Evolutionary conservation across 352 stramenopile species (phyloP).

Genomic region (Peronospora belbahrii): DNA sequence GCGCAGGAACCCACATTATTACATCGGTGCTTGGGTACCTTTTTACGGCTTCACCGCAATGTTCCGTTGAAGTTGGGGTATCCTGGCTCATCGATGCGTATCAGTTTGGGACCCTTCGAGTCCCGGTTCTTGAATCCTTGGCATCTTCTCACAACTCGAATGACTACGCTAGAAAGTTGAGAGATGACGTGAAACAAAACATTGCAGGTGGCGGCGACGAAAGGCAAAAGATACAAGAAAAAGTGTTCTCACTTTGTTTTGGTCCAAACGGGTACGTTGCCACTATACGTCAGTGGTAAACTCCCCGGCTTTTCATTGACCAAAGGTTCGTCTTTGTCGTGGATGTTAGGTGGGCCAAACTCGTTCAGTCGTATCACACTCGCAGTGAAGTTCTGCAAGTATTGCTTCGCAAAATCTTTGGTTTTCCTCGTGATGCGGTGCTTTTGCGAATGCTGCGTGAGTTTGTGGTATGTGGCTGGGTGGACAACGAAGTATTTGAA

Average conservation of each 20-base stretch:
- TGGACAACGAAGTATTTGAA: constrained; percentile 17
- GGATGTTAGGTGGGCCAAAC: constrained; percentile 27
- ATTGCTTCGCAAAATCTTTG: constrained; percentile 37
- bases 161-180: not conserved
- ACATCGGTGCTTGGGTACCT: constrained; percentile 20
- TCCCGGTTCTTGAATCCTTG: not conserved
- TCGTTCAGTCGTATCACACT: constrained; percentile 2
- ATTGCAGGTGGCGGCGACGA: not conserved
- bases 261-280: constrained; percentile 24
- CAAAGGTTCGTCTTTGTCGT: not conserved
- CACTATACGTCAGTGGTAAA: not conserved
- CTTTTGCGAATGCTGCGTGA: constrained; percentile 40
- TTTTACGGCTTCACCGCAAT: constrained; percentile 9
- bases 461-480: constrained; percentile 30
- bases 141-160: constrained; percentile 14
- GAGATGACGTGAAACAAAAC: not conserved
- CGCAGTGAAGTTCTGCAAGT: constrained; percentile 20
- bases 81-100: constrained; percentile 28
- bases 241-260: constrained; percentile 25
- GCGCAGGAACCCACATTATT: not conserved
- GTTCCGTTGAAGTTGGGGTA: constrained; percentile 15
- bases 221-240: constrained; percentile 19
- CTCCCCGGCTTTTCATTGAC: not conserved
- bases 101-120: constrained; percentile 12
- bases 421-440: constrained; percentile 31